Percentiles rank a stretch among this genome's conserved stretches.
phyloP scores from a whole-genome alignment of 345 rosid species.

The Eucalyptus marginata region DNA sequence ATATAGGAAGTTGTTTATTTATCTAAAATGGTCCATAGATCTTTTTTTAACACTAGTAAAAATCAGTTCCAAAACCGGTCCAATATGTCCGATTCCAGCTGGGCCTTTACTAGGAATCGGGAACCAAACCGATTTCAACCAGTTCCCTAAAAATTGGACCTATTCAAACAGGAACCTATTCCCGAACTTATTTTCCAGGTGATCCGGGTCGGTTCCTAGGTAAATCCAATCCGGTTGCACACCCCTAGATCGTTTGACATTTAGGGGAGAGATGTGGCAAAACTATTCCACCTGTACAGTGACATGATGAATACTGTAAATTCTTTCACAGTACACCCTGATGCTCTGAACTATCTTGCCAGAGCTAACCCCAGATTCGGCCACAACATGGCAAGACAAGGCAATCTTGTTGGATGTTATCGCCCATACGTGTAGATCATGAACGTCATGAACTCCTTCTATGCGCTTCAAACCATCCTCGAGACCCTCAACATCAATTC shows the following conservation, averaged over 20 bases:
- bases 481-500: constrained; percentile 27
- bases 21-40: rapidly evolving
- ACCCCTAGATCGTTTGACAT: not conserved
- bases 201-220: rapidly evolving
- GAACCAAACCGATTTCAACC: no score
- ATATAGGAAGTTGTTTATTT: no score
- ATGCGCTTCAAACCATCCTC: constrained; percentile 34
- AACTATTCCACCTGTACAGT: constrained; percentile 57
- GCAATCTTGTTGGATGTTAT: constrained; percentile 52
- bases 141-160: no score
- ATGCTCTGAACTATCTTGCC: constrained; percentile 30
- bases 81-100: rapidly evolving
- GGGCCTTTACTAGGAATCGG: rapidly evolving
- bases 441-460: constrained; percentile 38
- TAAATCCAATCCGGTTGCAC: rapidly evolving
- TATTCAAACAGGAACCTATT: no score
- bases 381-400: constrained; percentile 54
- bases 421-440: constrained; percentile 78
- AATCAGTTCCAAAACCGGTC: no score
- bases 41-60: no score
- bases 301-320: constrained; percentile 47
- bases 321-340: constrained; percentile 39
- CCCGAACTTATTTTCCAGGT: no score
- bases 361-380: constrained; percentile 35
- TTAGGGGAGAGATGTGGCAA: not conserved